Percentiles rank a stretch among this genome's conserved stretches.
These are phyloP conservation scores for Polyrhizophydium stewartii DNA, from an alignment of 371 early-diverging fungal species.

Conservation along the genomic window DNA sequence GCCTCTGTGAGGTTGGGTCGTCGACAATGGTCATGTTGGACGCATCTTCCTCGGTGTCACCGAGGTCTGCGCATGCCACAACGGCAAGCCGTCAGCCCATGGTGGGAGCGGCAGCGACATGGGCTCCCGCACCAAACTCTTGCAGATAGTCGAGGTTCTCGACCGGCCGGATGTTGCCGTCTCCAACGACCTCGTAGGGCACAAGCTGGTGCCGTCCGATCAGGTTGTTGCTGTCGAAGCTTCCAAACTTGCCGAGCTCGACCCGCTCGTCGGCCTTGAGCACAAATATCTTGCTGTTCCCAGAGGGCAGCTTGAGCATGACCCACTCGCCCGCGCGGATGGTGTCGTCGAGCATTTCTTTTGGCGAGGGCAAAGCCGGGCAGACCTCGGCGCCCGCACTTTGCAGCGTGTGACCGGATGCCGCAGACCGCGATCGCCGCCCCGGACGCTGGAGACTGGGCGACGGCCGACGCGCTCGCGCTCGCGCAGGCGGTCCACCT, in stretches of 20 bases:
- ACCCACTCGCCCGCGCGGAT: not conserved
- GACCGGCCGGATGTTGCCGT: conserved; percentile 25
- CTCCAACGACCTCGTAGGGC: conserved; percentile 75
- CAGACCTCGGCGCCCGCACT: too few relatives aligned
- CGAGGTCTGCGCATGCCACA: conserved; percentile 13
- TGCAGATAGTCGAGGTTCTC: conserved; percentile 8
- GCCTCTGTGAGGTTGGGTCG: conserved; percentile 66
- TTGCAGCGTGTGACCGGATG: too few relatives aligned
- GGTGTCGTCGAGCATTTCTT: too few relatives aligned
- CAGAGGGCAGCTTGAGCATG: not conserved
- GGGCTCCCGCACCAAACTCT: conserved; percentile 22
- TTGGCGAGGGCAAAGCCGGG: too few relatives aligned
- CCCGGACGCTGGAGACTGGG: not conserved
- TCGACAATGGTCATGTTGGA: conserved; percentile 84
- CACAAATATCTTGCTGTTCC: conserved; percentile 1
- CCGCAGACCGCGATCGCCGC: too few relatives aligned
- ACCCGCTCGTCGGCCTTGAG: conserved; percentile 31
- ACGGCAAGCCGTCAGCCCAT: not conserved
- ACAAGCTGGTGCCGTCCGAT: conserved; percentile 81
- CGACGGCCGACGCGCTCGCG: not conserved
- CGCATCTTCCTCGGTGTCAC: conserved; percentile 61
- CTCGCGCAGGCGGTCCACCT: not conserved
- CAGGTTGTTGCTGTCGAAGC: conserved; percentile 68
- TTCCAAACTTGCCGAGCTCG: conserved; percentile 90
- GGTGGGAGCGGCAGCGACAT: not conserved